phyloP scores from a whole-genome alignment of 768 basidiomycete species.

The Rhodotorula toruloides region DNA sequence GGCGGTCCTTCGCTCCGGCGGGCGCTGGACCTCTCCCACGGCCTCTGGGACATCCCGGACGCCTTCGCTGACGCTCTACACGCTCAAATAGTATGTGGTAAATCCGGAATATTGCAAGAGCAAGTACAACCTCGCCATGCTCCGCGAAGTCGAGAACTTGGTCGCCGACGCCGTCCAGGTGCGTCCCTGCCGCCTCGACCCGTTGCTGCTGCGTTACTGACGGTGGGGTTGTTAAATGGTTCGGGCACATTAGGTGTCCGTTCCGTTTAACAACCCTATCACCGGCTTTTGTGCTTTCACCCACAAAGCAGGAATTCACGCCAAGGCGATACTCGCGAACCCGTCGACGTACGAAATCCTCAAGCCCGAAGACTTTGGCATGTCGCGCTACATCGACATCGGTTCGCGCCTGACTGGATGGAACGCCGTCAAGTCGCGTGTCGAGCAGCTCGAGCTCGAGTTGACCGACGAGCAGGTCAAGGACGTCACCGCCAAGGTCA shows the following conservation, averaged over 20 bases:
- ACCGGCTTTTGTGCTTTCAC: slow-evolving; percentile 99
- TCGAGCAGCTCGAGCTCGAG: slow-evolving; percentile 86
- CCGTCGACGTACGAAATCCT: slow-evolving; percentile 94
- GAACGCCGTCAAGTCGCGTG: slow-evolving; percentile 98
- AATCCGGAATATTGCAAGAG: slow-evolving; percentile 98
- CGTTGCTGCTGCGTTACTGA: too few species aligned
- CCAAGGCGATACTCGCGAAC: slow-evolving; percentile 99
- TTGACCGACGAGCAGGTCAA: slow-evolving; percentile 91
- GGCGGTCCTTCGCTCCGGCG: too few species aligned
- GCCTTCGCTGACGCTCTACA: not conserved
- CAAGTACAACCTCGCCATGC: slow-evolving; percentile 97
- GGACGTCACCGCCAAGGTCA: slow-evolving; percentile 96
- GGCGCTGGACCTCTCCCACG: too few species aligned
- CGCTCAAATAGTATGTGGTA: slow-evolving; percentile 60
- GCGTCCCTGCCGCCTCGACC: too few species aligned
- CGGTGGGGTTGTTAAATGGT: too few species aligned
- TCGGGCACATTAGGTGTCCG: too few species aligned
- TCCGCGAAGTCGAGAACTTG: slow-evolving; percentile 96
- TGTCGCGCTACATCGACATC: slow-evolving; percentile 95
- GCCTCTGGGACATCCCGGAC: too few species aligned
- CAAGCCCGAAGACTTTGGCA: slow-evolving; percentile 97
- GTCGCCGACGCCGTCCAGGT: slow-evolving; percentile 98
- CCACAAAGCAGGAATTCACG: slow-evolving; percentile 99
- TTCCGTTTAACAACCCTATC: slow-evolving; percentile 85
- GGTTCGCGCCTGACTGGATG: slow-evolving; percentile 77